Evolutionary conservation across 2,329 filamentous ascomycete genomes (phyloP).

Genomic region (Onygenales sp.): DNA sequence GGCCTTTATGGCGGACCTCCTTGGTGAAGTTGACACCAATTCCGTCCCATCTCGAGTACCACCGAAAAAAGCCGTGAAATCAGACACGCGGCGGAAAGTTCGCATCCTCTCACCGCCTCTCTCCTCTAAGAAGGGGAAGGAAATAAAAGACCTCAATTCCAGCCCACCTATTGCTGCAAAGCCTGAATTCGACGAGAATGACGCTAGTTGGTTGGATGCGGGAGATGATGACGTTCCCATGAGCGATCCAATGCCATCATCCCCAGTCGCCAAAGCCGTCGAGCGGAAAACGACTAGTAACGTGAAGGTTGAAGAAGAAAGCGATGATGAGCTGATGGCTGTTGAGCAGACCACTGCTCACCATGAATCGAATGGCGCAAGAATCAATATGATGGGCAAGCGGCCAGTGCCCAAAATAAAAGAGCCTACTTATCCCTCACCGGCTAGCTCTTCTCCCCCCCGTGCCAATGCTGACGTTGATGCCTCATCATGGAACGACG

Average conservation of each 20-base stretch:
- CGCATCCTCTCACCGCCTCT: conserved; percentile 70
- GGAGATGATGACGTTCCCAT: conserved; percentile 68
- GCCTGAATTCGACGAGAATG: conserved; percentile 36
- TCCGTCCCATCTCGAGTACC: conserved; percentile 46
- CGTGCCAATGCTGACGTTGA: conserved; percentile 57
- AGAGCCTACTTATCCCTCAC: conserved; percentile 60
- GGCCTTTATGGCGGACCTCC: conserved; percentile 72
- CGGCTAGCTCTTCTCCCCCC: conserved; percentile 66
- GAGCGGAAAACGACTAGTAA: conserved; percentile 55
- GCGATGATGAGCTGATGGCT: conserved; percentile 75
- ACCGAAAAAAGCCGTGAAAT: conserved; percentile 58
- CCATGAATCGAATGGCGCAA: conserved; percentile 52
- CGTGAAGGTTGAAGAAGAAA: conserved; percentile 55
- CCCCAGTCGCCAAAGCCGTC: conserved; percentile 69
- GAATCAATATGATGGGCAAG: conserved; percentile 76
- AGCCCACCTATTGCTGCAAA: conserved; percentile 5
- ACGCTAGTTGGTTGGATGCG: conserved; percentile 46
- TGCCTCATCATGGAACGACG: conserved; percentile 76
- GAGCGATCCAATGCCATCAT: conserved; percentile 79
- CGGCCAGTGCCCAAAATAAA: conserved; percentile 66
- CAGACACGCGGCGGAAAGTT: conserved; percentile 66
- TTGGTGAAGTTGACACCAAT: conserved; percentile 82
- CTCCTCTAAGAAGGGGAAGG: conserved; percentile 44
- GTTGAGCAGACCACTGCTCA: conserved; percentile 65
- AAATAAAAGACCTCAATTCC: conserved; percentile 16